phyloP scores from a whole-genome alignment of 179 eudicot genomes.

The Nepenthes alata region DNA sequence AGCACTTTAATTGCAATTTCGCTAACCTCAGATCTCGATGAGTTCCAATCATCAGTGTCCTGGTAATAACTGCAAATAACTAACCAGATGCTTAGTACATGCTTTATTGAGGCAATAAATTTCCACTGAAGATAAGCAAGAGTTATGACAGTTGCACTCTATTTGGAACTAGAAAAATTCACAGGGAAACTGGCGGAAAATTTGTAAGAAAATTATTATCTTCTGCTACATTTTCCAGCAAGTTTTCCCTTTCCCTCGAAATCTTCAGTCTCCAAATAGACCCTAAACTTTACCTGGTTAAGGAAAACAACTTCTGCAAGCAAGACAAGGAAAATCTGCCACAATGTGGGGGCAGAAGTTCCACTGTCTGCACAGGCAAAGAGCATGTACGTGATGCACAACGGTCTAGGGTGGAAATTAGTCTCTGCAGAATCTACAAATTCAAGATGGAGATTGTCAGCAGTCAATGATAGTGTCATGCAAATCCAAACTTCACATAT shows the following conservation, averaged over 20 bases:
- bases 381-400: conserved; percentile 96
- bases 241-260: not conserved
- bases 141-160: too few species aligned
- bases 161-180: too few species aligned
- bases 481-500: conserved; percentile 2
- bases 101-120: too few species aligned
- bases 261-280: not conserved
- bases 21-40: conserved; percentile 58
- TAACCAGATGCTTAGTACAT: not conserved
- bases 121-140: too few species aligned
- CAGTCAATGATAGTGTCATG: not conserved
- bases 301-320: conserved; percentile 69
- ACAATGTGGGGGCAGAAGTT: conserved; percentile 92
- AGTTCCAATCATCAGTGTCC: conserved; percentile 41
- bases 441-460: conserved; percentile 5
- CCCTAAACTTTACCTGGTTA: conserved; percentile 45
- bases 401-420: conserved; percentile 77
- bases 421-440: conserved; percentile 62
- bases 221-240: not conserved
- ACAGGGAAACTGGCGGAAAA: not conserved
- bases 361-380: conserved; percentile 92
- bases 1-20: conserved; percentile 56
- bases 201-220: not conserved
- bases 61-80: conserved; percentile 35
- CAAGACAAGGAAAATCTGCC: conserved; percentile 87